Evolutionary conservation across 805 yeast species (phyloP).

Genomic region (Starmerella asiatica): DNA sequence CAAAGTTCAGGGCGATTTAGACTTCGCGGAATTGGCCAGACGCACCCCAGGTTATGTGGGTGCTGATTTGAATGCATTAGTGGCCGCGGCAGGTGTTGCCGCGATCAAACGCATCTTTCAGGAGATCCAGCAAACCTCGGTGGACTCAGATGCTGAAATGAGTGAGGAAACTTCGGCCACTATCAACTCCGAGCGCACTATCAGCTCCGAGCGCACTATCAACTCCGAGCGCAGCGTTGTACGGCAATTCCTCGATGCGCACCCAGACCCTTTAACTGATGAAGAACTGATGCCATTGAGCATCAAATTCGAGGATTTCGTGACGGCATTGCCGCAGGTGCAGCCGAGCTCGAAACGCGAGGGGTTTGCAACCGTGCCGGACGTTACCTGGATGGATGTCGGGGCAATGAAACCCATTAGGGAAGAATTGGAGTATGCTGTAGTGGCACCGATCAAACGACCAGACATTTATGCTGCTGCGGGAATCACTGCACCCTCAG

Average conservation of each 20-base stretch:
- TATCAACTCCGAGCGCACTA: no score
- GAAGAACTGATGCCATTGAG: conserved; percentile 65
- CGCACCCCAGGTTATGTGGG: conserved; percentile 97
- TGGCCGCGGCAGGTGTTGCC: conserved; percentile 86
- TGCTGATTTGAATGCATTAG: conserved; percentile 88
- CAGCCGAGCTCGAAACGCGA: conserved; percentile 97
- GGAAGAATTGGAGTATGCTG: conserved; percentile 89
- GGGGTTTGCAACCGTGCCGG: conserved; percentile 97
- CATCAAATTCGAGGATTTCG: conserved; percentile 66
- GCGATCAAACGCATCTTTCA: conserved; percentile 87
- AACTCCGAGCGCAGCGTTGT: conserved; percentile 3
- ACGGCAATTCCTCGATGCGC: conserved; percentile 43
- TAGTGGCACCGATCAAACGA: conserved; percentile 87
- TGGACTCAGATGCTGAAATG: neutral
- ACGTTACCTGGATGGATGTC: conserved; percentile 88
- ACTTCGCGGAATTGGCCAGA: conserved; percentile 64
- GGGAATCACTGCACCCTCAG: conserved; percentile 93
- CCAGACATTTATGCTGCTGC: conserved; percentile 83
- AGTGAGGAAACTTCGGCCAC: no score
- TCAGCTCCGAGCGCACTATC: no score
- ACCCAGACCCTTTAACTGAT: conserved; percentile 65
- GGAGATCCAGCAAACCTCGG: conserved; percentile 22
- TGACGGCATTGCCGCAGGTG: conserved; percentile 74
- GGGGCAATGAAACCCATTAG: conserved; percentile 77
- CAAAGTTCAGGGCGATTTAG: conserved; percentile 54